phyloP scores from a whole-genome alignment of 345 rosid genomes.

The Salix brachista region DNA sequence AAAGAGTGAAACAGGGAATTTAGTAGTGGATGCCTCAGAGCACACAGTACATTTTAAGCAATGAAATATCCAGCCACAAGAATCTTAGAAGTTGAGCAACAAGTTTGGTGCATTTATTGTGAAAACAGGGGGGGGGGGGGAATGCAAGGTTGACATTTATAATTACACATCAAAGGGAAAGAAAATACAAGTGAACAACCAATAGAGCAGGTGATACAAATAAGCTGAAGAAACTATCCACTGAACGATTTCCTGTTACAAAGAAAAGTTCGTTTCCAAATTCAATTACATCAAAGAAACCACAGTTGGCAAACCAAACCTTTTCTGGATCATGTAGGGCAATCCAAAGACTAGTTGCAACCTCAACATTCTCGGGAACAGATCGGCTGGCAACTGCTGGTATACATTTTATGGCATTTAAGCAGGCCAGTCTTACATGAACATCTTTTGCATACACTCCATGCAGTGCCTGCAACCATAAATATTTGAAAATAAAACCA shows the following conservation, averaged over 20 bases:
- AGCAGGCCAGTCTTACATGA: conserved; percentile 97
- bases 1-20: too few species aligned
- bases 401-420: conserved; percentile 87
- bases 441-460: conserved; percentile 92
- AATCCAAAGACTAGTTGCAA: conserved; percentile 91
- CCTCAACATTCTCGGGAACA: conserved; percentile 67
- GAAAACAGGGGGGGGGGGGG: not conserved
- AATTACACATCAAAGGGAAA: too few species aligned
- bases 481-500: conserved; percentile 13
- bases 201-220: not conserved
- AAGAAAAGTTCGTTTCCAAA: too few species aligned
- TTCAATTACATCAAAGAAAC: not conserved
- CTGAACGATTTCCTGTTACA: too few species aligned
- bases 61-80: not conserved
- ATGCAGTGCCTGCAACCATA: conserved; percentile 60
- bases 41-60: not conserved
- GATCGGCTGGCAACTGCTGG: conserved; percentile 74
- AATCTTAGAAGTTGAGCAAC: not conserved
- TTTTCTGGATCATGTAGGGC: conserved; percentile 93
- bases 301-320: conserved; percentile 35
- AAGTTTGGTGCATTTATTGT: not conserved
- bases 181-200: not conserved
- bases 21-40: too few species aligned
- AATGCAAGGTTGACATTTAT: not conserved
- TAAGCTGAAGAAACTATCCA: too few species aligned